Conservation (phyloP, 352 stramenopile species). For the Phytophthora litchii region DNA sequence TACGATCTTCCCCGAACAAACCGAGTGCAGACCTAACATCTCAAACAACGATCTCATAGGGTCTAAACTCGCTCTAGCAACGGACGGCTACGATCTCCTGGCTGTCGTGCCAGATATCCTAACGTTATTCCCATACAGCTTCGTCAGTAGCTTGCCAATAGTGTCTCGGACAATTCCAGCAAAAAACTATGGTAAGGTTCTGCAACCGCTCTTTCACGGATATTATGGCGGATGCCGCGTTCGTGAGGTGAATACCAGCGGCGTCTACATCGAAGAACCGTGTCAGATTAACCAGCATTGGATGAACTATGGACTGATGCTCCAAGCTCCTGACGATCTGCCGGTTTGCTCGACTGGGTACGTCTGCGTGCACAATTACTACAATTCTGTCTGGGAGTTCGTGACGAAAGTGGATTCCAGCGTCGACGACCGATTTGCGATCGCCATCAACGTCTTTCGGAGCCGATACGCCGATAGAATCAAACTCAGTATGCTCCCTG, state of each 20-base stretch:
- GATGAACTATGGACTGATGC: constrained; percentile 22
- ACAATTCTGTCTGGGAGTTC: constrained; percentile 25
- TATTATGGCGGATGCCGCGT: constrained; percentile 24
- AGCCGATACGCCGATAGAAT: constrained; percentile 19
- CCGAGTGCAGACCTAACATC: constrained; percentile 9
- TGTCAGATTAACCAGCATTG: constrained; percentile 14
- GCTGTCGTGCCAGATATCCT: constrained; percentile 13
- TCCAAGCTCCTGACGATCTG: constrained; percentile 17
- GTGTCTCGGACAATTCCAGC: constrained; percentile 5
- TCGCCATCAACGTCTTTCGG: constrained; percentile 14
- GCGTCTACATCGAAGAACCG: constrained; percentile 12
- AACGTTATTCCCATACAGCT: constrained; percentile 17
- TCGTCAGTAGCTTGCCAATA: background rate
- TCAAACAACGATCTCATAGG: constrained; percentile 9
- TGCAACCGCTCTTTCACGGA: constrained; percentile 15
- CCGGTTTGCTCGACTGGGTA: constrained; percentile 15
- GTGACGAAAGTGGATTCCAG: constrained; percentile 2
- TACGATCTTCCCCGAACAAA: constrained; percentile 21
- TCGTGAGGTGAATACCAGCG: constrained; percentile 11
- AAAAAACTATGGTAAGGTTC: background rate
- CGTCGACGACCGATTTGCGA: background rate
- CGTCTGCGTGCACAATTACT: constrained; percentile 29
- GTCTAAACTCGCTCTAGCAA: constrained; percentile 10
- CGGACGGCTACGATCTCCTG: constrained; percentile 8
- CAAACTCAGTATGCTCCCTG: constrained; percentile 18